These are phyloP conservation scores for Yamadazyma sp. DNA, from an alignment of 1,139 yeast genomes.

Conservation along the genomic window DNA sequence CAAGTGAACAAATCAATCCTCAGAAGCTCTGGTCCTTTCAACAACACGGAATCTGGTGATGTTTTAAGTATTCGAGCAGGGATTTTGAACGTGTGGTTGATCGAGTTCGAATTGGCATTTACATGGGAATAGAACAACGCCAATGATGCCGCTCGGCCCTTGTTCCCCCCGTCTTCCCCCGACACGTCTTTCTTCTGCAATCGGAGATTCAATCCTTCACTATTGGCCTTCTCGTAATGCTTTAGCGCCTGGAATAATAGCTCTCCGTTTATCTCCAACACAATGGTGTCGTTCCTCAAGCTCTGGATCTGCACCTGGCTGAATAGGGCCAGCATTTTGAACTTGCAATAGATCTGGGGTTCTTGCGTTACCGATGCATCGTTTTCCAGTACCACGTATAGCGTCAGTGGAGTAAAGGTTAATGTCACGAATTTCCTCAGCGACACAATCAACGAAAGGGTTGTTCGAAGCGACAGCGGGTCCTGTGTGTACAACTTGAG, in stretches of 20 bases:
- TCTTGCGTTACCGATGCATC: constrained; percentile 40
- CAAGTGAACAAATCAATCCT: constrained; percentile 50
- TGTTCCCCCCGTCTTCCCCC: constrained; percentile 20
- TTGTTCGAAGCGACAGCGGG: constrained; percentile 28
- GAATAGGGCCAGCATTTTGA: constrained; percentile 44
- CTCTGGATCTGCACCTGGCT: constrained; percentile 49
- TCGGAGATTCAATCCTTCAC: constrained; percentile 51
- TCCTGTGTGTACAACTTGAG: constrained; percentile 33
- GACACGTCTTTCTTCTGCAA: constrained; percentile 47
- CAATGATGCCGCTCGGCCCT: constrained; percentile 49
- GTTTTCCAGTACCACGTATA: constrained; percentile 50
- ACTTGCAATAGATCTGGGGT: constrained; percentile 64
- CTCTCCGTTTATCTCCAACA: constrained; percentile 57
- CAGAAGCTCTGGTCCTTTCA: constrained; percentile 49
- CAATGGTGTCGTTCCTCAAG: constrained; percentile 47
- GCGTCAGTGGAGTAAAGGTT: constrained; percentile 46
- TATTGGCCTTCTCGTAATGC: constrained; percentile 53
- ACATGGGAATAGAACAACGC: constrained; percentile 49
- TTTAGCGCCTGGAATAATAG: constrained; percentile 52
- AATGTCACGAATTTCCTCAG: constrained; percentile 35
- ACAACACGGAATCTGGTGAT: constrained; percentile 34
- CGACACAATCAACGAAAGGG: constrained; percentile 31
- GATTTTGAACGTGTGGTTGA: constrained; percentile 59
- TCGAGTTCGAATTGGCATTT: constrained; percentile 29
- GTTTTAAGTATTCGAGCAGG: constrained; percentile 55